Evolutionary conservation across 306 rosid species (phyloP).

Genomic region (Bauhinia variegata): DNA sequence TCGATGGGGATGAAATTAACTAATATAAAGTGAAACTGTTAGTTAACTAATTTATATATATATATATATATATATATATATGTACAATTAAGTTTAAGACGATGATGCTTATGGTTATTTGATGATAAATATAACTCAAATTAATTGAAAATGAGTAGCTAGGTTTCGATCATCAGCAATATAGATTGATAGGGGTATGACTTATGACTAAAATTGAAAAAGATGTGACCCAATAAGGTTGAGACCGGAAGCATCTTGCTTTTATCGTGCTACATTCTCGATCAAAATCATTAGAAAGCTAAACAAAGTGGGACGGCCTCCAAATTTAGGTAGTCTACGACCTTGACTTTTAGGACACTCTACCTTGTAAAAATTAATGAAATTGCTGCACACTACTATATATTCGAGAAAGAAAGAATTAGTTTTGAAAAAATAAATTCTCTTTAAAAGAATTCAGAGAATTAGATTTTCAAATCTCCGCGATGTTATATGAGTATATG

Average conservation of each 20-base stretch:
- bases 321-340: constrained; percentile 16
- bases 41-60: too few species aligned
- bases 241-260: constrained; percentile 61
- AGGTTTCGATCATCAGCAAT: constrained; percentile 22
- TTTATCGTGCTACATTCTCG: constrained; percentile 37
- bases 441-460: too few species aligned
- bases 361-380: background rate
- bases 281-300: constrained; percentile 48
- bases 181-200: constrained; percentile 2
- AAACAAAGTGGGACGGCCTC: constrained; percentile 37
- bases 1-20: background rate
- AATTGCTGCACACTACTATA: too few species aligned
- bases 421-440: too few species aligned
- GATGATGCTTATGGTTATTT: too few species aligned
- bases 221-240: constrained; percentile 48
- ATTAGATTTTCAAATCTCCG: too few species aligned
- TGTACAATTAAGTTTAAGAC: too few species aligned
- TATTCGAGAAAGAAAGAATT: too few species aligned
- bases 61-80: too few species aligned
- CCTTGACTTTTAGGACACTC: constrained; percentile 1
- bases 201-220: constrained; percentile 32
- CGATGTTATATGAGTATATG: too few species aligned
- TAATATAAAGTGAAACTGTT: too few species aligned
- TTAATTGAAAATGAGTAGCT: constrained; percentile 22
- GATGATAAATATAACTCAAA: too few species aligned